A percentile compares a stretch with the other conserved stretches of the same genome.
Evolutionary conservation across 306 rosid species (phyloP).

Genomic region (Malus sieversii): DNA sequence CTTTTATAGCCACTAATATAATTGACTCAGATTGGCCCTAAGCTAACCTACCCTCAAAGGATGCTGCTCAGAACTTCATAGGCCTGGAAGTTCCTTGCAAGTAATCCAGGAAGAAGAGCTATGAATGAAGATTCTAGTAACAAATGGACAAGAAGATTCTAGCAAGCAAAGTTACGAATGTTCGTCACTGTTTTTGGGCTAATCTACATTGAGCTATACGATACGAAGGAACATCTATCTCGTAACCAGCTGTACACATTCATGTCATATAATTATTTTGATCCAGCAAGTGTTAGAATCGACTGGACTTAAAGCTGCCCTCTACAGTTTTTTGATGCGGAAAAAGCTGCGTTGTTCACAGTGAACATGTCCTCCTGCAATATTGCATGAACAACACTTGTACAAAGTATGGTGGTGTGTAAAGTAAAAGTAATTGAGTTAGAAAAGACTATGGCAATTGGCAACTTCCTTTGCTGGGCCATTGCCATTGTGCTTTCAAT

Average conservation of each 20-base stretch:
- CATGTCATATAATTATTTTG: too few relatives aligned
- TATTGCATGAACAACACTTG: not conserved
- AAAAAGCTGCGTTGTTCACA: not conserved
- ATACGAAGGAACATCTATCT: too few relatives aligned
- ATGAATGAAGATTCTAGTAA: too few relatives aligned
- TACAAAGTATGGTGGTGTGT: not conserved
- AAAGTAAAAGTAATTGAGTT: not conserved
- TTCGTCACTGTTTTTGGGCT: too few relatives aligned
- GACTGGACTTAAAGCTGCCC: not conserved
- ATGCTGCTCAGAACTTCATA: not conserved
- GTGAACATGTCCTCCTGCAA: not conserved
- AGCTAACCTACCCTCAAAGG: not conserved
- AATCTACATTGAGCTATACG: too few relatives aligned
- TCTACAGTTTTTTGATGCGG: not conserved
- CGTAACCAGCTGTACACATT: too few relatives aligned
- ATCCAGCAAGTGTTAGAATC: not conserved
- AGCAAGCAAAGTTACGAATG: too few relatives aligned
- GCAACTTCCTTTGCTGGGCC: not conserved
- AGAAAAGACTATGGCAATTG: not conserved
- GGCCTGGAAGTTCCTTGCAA: slow-evolving; percentile 11
- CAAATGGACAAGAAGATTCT: too few relatives aligned
- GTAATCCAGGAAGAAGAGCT: not conserved
- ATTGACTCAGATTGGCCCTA: not conserved
- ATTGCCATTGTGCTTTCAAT: not conserved
- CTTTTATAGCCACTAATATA: not conserved